Evolutionary conservation across 163 green algal species (phyloP).

Genomic region (Picocystis sp.): DNA sequence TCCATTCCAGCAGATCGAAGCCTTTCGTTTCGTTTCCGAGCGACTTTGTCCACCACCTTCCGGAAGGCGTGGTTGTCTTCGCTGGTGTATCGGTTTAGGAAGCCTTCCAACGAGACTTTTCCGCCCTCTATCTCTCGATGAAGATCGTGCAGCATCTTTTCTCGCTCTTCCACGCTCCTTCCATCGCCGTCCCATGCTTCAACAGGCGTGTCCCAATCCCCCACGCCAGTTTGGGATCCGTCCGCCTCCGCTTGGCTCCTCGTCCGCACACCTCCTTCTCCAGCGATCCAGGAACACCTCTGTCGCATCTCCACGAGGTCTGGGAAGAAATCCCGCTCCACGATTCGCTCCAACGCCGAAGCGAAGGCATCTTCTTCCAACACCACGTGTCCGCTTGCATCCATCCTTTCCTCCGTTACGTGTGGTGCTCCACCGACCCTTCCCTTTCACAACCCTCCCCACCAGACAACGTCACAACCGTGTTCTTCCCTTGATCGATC

Average conservation of each 20-base stretch:
- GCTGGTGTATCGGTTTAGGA: conserved; percentile 60
- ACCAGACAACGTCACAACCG: neutral
- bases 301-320: conserved; percentile 58
- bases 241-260: neutral
- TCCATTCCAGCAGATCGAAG: too few species aligned
- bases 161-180: neutral
- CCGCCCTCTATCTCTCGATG: too few species aligned
- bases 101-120: conserved; percentile 53
- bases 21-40: too few species aligned
- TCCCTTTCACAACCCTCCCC: neutral
- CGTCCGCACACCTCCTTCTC: neutral
- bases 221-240: too few species aligned
- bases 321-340: conserved; percentile 89
- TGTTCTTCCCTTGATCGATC: neutral
- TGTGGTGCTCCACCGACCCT: too few species aligned
- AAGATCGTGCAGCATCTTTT: too few species aligned
- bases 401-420: too few species aligned
- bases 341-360: conserved; percentile 64
- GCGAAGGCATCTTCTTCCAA: conserved; percentile 69
- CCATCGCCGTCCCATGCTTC: neutral
- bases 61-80: conserved; percentile 89
- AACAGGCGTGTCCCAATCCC: neutral
- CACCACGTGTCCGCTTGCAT: conserved; percentile 16
- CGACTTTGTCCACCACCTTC: conserved; percentile 27
- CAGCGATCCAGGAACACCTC: neutral